Percentiles rank a stretch among this genome's conserved stretches.
Conservation (phyloP, 306 rosid genomes). For the Oxytropis ochrocephala region DNA sequence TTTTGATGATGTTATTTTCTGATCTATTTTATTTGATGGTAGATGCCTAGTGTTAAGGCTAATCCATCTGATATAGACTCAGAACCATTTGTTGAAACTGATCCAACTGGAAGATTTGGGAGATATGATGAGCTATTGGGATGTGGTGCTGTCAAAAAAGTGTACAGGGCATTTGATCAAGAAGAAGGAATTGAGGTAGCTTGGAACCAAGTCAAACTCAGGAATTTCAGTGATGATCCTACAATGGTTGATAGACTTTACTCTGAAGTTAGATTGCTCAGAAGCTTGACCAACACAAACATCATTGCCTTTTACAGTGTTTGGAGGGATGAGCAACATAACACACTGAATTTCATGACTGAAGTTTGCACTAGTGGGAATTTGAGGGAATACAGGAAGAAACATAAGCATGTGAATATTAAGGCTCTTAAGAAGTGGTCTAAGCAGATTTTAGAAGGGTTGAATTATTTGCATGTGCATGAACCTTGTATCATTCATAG, state of each 20-base stretch:
- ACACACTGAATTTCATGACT: slow-evolving; percentile 66
- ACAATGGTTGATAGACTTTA: slow-evolving; percentile 63
- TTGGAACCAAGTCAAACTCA: slow-evolving; percentile 86
- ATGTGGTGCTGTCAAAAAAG: slow-evolving; percentile 69
- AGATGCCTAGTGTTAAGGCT: slow-evolving; percentile 46
- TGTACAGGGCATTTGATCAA: slow-evolving; percentile 78
- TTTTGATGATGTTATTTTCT: background rate
- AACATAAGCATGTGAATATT: slow-evolving; percentile 64
- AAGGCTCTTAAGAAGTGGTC: slow-evolving; percentile 87
- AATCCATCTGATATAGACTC: slow-evolving; percentile 42
- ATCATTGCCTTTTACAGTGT: slow-evolving; percentile 52
- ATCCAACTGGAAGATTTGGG: slow-evolving; percentile 65
- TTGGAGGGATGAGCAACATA: slow-evolving; percentile 51
- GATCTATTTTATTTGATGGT: background rate
- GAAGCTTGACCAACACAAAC: slow-evolving; percentile 47
- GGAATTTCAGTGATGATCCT: slow-evolving; percentile 56
- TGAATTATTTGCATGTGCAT: slow-evolving; percentile 67
- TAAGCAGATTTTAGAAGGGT: slow-evolving; percentile 59
- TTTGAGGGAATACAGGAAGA: slow-evolving; percentile 73
- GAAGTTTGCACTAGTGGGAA: slow-evolving; percentile 87
- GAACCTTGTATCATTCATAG: slow-evolving; percentile 86
- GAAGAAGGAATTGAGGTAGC: slow-evolving; percentile 86
- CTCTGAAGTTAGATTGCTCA: slow-evolving; percentile 70
- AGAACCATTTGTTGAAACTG: slow-evolving; percentile 56
- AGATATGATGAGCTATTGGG: slow-evolving; percentile 62